A percentile compares a stretch with the other conserved stretches of the same genome.
Evolutionary conservation across 805 yeast genomes (phyloP).

Genomic region (Cyberlindnera maclurae): DNA sequence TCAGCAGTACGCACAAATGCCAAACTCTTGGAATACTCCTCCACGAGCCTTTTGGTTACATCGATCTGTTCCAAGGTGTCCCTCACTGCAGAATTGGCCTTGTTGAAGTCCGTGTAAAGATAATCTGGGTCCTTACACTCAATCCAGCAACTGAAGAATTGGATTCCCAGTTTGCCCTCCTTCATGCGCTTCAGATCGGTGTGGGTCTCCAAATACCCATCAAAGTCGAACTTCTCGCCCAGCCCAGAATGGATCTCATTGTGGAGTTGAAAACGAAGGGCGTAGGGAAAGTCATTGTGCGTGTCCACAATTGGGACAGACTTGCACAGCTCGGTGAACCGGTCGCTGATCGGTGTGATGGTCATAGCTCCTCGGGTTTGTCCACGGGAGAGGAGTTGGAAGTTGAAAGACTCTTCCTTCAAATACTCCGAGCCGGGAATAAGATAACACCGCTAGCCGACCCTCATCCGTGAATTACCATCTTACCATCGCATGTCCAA

Average conservation of each 20-base stretch:
- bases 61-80: slow-evolving; percentile 51
- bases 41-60: slow-evolving; percentile 37
- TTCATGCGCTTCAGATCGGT: slow-evolving; percentile 38
- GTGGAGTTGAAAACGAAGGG: slow-evolving; percentile 38
- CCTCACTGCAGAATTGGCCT: slow-evolving; percentile 36
- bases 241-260: slow-evolving; percentile 29
- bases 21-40: slow-evolving; percentile 32
- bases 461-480: too few relatives aligned
- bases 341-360: slow-evolving; percentile 4
- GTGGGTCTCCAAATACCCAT: slow-evolving; percentile 32
- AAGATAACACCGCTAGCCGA: too few relatives aligned
- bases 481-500: too few relatives aligned
- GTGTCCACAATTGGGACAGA: slow-evolving; percentile 38
- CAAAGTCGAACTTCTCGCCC: slow-evolving; percentile 32
- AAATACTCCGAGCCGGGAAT: too few relatives aligned
- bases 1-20: slow-evolving; percentile 35
- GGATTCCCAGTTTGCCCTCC: slow-evolving; percentile 40
- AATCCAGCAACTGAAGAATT: slow-evolving; percentile 43
- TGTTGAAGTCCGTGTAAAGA: slow-evolving; percentile 38
- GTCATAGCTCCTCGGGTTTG: not conserved
- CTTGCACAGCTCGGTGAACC: slow-evolving; percentile 13
- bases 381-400: too few relatives aligned
- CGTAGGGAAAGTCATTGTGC: slow-evolving; percentile 47
- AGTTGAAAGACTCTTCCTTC: too few relatives aligned
- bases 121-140: slow-evolving; percentile 39